phyloP scores from a whole-genome alignment of 768 basidiomycete genomes.

The Leccinum subgranulosum region DNA sequence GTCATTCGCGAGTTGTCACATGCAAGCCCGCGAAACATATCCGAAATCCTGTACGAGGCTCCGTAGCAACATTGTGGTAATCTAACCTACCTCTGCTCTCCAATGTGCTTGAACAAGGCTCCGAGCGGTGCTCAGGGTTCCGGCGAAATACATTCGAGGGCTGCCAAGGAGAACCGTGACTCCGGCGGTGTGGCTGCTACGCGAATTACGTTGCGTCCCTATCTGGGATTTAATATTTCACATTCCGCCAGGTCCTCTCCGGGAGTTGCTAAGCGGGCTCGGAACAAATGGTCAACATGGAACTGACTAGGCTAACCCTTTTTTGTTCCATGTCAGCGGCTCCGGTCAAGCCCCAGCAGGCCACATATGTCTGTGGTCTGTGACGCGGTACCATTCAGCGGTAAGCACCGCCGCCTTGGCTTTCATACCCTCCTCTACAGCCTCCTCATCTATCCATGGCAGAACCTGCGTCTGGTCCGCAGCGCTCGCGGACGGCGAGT shows the following conservation, averaged over 20 bases:
- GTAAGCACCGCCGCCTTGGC: conserved; percentile 26
- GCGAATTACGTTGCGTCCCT: conserved; percentile 6
- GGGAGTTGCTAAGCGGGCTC: conserved; percentile 33
- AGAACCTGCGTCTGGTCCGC: conserved; percentile 36
- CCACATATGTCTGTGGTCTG: conserved; percentile 27
- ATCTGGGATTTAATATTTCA: conserved; percentile 8
- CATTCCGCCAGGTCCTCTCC: conserved; percentile 21
- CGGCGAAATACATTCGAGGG: no score
- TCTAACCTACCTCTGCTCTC: neutral
- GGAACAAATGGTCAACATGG: conserved; percentile 24
- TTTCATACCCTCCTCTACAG: conserved; percentile 22
- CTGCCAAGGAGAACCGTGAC: no score
- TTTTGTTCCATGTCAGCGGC: conserved; percentile 32
- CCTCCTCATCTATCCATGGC: conserved; percentile 16
- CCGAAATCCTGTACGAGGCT: neutral
- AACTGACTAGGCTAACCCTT: conserved; percentile 20
- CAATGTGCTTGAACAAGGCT: neutral
- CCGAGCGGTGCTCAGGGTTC: neutral
- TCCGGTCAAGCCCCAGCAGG: conserved; percentile 17
- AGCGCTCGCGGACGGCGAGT: conserved; percentile 34
- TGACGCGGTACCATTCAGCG: conserved; percentile 16
- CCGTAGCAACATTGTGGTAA: neutral
- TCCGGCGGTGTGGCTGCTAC: neutral
- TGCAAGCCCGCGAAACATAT: neutral
- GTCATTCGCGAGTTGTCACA: neutral